A percentile compares a stretch with the other conserved stretches of the same genome.
Evolutionary conservation across 495 filamentous ascomycete genomes (phyloP).

Genomic region (Trichocladium antarcticum): DNA sequence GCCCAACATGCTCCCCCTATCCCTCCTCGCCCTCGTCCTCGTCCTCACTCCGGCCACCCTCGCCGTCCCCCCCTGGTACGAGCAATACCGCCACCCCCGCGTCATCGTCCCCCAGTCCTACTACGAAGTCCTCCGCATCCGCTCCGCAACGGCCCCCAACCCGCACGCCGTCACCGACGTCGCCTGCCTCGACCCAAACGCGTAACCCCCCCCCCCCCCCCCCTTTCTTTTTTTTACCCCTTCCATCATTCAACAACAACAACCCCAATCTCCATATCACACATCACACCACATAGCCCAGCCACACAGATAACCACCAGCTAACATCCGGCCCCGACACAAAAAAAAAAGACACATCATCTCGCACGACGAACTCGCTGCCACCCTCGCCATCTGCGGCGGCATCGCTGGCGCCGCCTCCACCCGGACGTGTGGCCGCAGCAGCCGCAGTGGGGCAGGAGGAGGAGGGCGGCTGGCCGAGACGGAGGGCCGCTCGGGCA

Average conservation of each 20-base stretch:
- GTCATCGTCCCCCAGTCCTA: conserved; percentile 24
- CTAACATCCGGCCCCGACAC: too few relatives aligned
- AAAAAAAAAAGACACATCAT: conserved; percentile 37
- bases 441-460: too few relatives aligned
- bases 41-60: conserved; percentile 6
- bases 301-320: too few relatives aligned
- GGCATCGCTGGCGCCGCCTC: conserved; percentile 35
- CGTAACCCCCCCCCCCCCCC: conserved; percentile 16
- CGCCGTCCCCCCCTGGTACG: conserved; percentile 16
- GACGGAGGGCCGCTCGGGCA: conserved; percentile 35
- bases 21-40: conserved; percentile 12
- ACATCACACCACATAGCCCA: too few relatives aligned
- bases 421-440: too few relatives aligned
- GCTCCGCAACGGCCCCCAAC: conserved; percentile 25
- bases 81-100: conserved; percentile 13
- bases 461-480: neutral
- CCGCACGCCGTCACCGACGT: conserved; percentile 26
- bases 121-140: conserved; percentile 28
- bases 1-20: neutral
- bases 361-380: conserved; percentile 44
- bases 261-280: too few relatives aligned
- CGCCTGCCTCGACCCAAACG: conserved; percentile 26
- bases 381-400: conserved; percentile 44
- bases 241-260: too few relatives aligned
- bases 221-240: too few relatives aligned